These are phyloP conservation scores for Cyberlindnera maclurae DNA, from an alignment of 805 yeast species.

Conservation along the genomic window DNA sequence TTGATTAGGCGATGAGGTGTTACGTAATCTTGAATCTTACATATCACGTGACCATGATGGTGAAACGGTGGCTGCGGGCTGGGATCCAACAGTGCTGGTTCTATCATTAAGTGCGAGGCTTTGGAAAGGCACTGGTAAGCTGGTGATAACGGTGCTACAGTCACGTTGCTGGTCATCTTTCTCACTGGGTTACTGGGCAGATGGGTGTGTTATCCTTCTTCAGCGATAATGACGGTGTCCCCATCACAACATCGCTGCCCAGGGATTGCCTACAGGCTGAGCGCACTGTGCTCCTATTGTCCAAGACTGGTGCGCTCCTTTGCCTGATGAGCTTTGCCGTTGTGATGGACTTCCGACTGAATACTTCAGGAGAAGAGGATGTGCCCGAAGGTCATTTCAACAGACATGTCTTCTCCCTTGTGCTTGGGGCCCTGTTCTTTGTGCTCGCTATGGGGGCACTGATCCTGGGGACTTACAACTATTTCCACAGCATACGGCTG, in stretches of 20 bases:
- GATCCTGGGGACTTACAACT: conserved; percentile 16
- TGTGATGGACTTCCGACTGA: conserved; percentile 15
- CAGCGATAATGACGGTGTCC: conserved; percentile 5
- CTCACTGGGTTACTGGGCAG: background rate
- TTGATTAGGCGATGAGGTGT: conserved; percentile 5
- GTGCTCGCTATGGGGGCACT: conserved; percentile 8
- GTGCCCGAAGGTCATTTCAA: background rate
- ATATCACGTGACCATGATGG: no score
- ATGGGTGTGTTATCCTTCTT: background rate
- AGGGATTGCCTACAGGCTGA: conserved; percentile 25
- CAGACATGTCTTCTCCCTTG: conserved; percentile 8
- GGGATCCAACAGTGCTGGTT: no score
- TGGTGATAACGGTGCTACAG: no score
- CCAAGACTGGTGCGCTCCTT: conserved; percentile 17
- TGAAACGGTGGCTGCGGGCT: no score
- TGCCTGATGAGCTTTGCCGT: conserved; percentile 17
- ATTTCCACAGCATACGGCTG: conserved; percentile 14
- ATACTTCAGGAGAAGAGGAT: conserved; percentile 1
- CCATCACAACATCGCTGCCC: conserved; percentile 17
- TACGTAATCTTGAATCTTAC: conserved; percentile 1
- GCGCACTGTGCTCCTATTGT: conserved; percentile 17
- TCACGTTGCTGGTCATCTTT: background rate
- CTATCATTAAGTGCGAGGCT: no score
- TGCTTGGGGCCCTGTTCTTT: conserved; percentile 12
- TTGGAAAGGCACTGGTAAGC: no score